phyloP scores from a whole-genome alignment of 192 early-diverging fungal species.

The Backusella liffmaniae region DNA sequence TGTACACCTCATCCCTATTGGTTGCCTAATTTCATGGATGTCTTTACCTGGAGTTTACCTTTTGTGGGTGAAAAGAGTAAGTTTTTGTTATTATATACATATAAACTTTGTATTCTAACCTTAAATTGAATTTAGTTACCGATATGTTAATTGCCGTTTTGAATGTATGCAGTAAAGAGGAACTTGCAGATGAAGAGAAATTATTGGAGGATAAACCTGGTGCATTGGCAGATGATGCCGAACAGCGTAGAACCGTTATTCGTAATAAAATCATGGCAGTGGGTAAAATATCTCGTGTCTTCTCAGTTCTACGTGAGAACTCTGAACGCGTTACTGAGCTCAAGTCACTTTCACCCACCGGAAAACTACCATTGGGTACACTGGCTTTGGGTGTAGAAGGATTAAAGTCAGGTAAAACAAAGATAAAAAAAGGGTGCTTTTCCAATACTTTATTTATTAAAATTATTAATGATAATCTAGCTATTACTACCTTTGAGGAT shows the following conservation, averaged over 20 bases:
- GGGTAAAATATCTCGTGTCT: conserved; percentile 87
- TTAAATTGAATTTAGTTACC: conserved; percentile 61
- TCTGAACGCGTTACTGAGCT: conserved; percentile 92
- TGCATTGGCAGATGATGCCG: conserved; percentile 43
- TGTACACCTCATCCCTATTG: conserved; percentile 97
- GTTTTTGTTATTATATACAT: background rate
- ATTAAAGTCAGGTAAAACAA: conserved; percentile 70
- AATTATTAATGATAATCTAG: conserved; percentile 29
- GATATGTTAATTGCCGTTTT: conserved; percentile 96
- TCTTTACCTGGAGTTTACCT: conserved; percentile 96
- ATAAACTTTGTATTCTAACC: background rate
- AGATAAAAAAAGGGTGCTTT: background rate
- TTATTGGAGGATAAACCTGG: conserved; percentile 22
- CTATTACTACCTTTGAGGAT: conserved; percentile 92
- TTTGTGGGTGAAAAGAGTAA: conserved; percentile 98
- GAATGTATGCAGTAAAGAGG: conserved; percentile 95
- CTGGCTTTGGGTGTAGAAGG: conserved; percentile 90
- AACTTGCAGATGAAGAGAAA: conserved; percentile 70
- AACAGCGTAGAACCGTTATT: conserved; percentile 67
- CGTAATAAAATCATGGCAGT: conserved; percentile 92
- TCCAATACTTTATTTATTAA: background rate
- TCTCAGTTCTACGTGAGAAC: conserved; percentile 89
- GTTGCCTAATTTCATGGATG: conserved; percentile 99
- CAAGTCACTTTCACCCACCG: conserved; percentile 83
- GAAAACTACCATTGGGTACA: conserved; percentile 81